These are phyloP conservation scores for Penicillium freii DNA, from an alignment of 2,329 filamentous ascomycete species.

Conservation along the genomic window DNA sequence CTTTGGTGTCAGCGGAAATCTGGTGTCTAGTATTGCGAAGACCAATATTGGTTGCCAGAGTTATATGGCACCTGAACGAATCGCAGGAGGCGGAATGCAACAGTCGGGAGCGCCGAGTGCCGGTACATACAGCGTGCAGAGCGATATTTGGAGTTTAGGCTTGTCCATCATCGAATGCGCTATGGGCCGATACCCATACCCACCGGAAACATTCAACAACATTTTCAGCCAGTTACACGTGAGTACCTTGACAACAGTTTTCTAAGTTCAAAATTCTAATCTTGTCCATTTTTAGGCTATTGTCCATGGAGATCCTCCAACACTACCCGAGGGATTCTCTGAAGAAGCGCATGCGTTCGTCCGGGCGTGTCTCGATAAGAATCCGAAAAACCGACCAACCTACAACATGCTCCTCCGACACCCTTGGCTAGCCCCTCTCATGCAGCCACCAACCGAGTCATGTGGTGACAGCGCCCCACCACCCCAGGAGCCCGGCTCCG, in stretches of 20 bases:
- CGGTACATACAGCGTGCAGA: constrained; percentile 95
- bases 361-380: constrained; percentile 84
- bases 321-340: constrained; percentile 80
- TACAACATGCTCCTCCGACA: constrained; percentile 88
- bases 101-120: constrained; percentile 66
- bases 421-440: constrained; percentile 76
- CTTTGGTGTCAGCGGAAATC: constrained; percentile 93
- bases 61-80: constrained; percentile 97
- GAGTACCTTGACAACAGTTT: constrained; percentile 47
- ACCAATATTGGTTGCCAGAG: constrained; percentile 99
- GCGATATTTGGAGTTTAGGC: constrained; percentile 95
- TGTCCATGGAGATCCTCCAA: constrained; percentile 92
- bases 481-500: constrained; percentile 28
- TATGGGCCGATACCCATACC: constrained; percentile 91
- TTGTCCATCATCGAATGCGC: constrained; percentile 95
- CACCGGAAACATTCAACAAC: constrained; percentile 94
- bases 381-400: constrained; percentile 85
- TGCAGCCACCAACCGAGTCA: constrained; percentile 71
- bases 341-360: constrained; percentile 83
- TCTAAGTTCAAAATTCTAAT: constrained; percentile 8
- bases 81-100: constrained; percentile 79
- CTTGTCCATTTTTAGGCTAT: constrained; percentile 67
- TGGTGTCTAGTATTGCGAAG: constrained; percentile 95
- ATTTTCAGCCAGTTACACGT: constrained; percentile 97
- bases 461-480: constrained; percentile 49